Base-by-base conservation (phyloP, 441 rosid species). In the Gossypium davidsonii region DNA sequence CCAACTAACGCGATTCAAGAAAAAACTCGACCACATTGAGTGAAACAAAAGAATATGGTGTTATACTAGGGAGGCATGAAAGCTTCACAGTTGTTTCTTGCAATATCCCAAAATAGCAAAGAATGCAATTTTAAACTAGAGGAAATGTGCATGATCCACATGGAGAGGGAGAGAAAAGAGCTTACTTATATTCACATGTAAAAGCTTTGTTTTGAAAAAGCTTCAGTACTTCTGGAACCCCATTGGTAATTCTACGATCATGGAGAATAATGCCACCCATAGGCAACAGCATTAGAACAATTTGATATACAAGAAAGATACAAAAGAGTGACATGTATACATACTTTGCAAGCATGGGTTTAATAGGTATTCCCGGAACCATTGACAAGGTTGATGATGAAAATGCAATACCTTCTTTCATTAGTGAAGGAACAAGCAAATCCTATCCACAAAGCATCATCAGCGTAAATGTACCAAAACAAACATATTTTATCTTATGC, bases 321-420 rank as follows among this genome's bases (percentile, higher is more conserved):
- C 59, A 61, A 77, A 44, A 18, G 63, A 59, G 73, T 18, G 52
- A 39, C 72, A 67, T 14, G 57, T 67, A 75, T 12, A 74, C 68
- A 70, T 90, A 93, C 98, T 84, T 91, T 70, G 97, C 97, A 52
- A 93, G 98, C 97, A 93, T 91, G 52, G 94, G 94, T 85, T 90
- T 91, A 23, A 93, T 88, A 77, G 98, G 97, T 75, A 89, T 76
- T 77, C 96, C 94, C 6, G 94, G 92, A 77, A 81, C 81, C 93
- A 91, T 93, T 9, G 97, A 91, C 79, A 90, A 81, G 44, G 84
- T 76, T 11, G 93, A 87, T 20, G 94, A 77, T 61, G 98, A 85
- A 83, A 93, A 93, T 26, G 76, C 85, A 82, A 85, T 69, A 80
- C 89, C 90, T 73, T 87, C 79, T 14, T 79, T 85, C 84, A 93